Conservation (phyloP, 2,329 filamentous ascomycete genomes). For the Cryphonectria nitschkei region DNA sequence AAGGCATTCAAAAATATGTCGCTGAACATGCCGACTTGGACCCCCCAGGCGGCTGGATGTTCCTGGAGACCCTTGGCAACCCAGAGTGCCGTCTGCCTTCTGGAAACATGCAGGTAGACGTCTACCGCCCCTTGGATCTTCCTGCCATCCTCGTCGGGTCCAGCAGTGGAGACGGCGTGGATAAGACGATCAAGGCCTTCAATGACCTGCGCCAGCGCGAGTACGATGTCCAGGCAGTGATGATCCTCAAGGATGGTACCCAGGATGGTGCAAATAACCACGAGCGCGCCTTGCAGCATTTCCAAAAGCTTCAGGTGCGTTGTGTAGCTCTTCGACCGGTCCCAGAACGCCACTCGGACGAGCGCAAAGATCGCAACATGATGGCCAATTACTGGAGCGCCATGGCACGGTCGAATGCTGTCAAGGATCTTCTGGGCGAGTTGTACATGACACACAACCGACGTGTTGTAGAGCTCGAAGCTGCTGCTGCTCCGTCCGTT, state of each 20-base stretch:
- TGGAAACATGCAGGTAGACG: conserved; percentile 75
- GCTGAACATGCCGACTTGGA: conserved; percentile 36
- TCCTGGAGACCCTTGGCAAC: conserved; percentile 82
- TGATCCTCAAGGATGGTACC: conserved; percentile 69
- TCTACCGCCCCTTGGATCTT: conserved; percentile 74
- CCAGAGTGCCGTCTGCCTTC: conserved; percentile 80
- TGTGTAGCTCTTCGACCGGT: conserved; percentile 63
- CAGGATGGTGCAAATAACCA: conserved; percentile 68
- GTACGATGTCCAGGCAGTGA: conserved; percentile 72
- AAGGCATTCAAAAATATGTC: background rate
- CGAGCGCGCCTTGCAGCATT: conserved; percentile 69
- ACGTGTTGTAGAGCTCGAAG: background rate
- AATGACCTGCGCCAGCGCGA: conserved; percentile 79
- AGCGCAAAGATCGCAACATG: conserved; percentile 47
- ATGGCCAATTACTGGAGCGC: conserved; percentile 5
- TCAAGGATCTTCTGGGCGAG: conserved; percentile 3
- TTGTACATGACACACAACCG: conserved; percentile 8
- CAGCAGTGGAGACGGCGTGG: conserved; percentile 76
- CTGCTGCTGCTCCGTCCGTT: background rate
- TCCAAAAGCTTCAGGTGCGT: conserved; percentile 62
- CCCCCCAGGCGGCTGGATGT: conserved; percentile 57
- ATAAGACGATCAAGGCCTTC: conserved; percentile 76
- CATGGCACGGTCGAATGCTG: background rate
- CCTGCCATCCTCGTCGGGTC: conserved; percentile 78
- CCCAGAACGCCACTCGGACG: conserved; percentile 48